Conservation (phyloP, 1,284 basidiomycete species). For the Apiotrichum veenhuisii region DNA sequence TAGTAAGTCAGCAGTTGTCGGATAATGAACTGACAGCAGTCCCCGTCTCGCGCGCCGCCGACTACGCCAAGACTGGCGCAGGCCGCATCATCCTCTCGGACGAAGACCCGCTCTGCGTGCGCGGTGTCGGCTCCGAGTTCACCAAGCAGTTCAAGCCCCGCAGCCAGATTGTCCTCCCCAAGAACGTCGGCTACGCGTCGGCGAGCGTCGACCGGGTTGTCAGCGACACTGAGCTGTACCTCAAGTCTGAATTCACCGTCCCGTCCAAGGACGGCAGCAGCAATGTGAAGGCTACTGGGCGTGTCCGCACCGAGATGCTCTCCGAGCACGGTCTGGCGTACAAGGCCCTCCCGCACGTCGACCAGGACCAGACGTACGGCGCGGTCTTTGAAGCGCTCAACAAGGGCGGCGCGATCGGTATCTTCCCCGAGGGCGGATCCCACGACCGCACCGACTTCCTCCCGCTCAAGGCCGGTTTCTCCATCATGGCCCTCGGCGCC, state of each 20-base stretch:
- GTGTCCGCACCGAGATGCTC: constrained; percentile 60
- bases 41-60: constrained; percentile 87
- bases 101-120: constrained; percentile 71
- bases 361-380: constrained; percentile 92
- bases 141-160: constrained; percentile 69
- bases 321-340: constrained; percentile 60
- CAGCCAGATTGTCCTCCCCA: constrained; percentile 86
- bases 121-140: constrained; percentile 77
- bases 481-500: constrained; percentile 95
- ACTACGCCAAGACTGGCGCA: constrained; percentile 73
- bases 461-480: constrained; percentile 92
- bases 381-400: constrained; percentile 86
- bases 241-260: constrained; percentile 78
- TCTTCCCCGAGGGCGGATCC: constrained; percentile 96
- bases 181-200: constrained; percentile 68
- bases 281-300: constrained; percentile 69
- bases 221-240: constrained; percentile 73
- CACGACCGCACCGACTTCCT: constrained; percentile 93
- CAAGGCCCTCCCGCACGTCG: constrained; percentile 77
- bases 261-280: constrained; percentile 48
- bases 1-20: constrained; percentile 60
- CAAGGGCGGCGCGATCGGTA: constrained; percentile 84
- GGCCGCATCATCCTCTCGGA: constrained; percentile 71
- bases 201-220: constrained; percentile 86
- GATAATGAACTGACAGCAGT: constrained; percentile 60